Evolutionary conservation across 345 rosid species (phyloP).

Genomic region (Citropsis articulata): DNA sequence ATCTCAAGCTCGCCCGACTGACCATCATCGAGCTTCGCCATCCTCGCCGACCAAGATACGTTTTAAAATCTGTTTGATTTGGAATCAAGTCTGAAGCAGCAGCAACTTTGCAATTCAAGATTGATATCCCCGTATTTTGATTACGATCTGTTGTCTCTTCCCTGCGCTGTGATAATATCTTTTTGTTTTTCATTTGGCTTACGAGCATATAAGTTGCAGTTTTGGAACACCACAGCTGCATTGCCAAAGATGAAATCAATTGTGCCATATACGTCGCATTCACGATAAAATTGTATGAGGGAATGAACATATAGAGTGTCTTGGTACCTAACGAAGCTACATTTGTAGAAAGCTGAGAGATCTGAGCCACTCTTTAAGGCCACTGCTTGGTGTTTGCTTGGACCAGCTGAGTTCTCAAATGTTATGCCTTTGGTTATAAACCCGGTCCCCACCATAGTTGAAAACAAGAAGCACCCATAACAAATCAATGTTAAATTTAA

Average conservation of each 20-base stretch:
- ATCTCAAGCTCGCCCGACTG: too few species aligned
- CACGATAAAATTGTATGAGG: constrained; percentile 66
- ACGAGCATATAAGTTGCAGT: constrained; percentile 68
- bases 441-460: constrained; percentile 66
- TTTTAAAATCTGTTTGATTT: constrained; percentile 37
- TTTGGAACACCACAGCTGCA: constrained; percentile 68
- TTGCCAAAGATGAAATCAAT: constrained; percentile 75
- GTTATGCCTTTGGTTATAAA: constrained; percentile 80
- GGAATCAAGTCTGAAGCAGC: constrained; percentile 69
- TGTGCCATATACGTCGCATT: constrained; percentile 74
- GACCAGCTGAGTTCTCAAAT: constrained; percentile 76
- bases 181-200: constrained; percentile 51
- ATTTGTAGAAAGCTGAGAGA: constrained; percentile 63
- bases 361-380: constrained; percentile 70
- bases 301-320: constrained; percentile 79
- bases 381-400: constrained; percentile 83
- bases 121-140: constrained; percentile 63
- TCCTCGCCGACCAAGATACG: constrained; percentile 76
- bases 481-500: too few species aligned
- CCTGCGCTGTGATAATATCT: constrained; percentile 70
- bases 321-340: constrained; percentile 73
- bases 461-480: background rate
- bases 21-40: too few species aligned
- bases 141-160: constrained; percentile 50
- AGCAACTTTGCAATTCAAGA: constrained; percentile 55